These are phyloP conservation scores for Eucalyptus rudis DNA, from an alignment of 345 rosid genomes.

Conservation along the genomic window DNA sequence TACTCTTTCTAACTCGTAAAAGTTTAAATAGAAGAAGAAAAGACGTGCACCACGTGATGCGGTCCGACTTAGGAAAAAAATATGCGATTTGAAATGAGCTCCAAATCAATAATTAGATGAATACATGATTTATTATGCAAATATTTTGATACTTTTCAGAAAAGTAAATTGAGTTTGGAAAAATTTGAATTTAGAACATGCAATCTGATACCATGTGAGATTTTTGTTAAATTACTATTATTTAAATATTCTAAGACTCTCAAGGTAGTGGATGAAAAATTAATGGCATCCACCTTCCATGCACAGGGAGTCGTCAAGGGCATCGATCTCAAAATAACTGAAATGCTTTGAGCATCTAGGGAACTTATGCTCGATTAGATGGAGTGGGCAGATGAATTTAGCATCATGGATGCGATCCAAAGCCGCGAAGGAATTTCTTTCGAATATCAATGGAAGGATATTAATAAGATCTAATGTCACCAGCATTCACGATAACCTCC, in stretches of 20 bases:
- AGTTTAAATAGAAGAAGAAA: neutral
- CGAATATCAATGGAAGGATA: neutral
- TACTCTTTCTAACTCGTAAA: neutral
- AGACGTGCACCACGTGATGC: rapidly evolving
- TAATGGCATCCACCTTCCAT: neutral
- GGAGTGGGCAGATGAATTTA: neutral
- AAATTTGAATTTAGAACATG: rapidly evolving
- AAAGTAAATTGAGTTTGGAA: too few relatives aligned
- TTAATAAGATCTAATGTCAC: neutral
- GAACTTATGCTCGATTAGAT: neutral
- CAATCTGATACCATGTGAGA: rapidly evolving
- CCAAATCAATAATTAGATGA: too few relatives aligned
- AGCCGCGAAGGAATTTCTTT: neutral
- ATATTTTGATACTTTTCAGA: rapidly evolving
- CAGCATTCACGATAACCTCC: neutral
- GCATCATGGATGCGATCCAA: rapidly evolving
- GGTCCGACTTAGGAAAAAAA: neutral
- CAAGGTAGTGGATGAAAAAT: rapidly evolving
- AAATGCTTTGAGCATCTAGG: neutral
- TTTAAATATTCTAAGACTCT: neutral
- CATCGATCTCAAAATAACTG: too few relatives aligned
- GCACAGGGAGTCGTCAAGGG: too few relatives aligned
- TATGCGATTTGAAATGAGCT: rapidly evolving
- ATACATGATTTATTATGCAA: too few relatives aligned
- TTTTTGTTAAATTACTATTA: too few relatives aligned